Conservation (phyloP, 2,329 filamentous ascomycete genomes). For the Fusarium palustre region DNA sequence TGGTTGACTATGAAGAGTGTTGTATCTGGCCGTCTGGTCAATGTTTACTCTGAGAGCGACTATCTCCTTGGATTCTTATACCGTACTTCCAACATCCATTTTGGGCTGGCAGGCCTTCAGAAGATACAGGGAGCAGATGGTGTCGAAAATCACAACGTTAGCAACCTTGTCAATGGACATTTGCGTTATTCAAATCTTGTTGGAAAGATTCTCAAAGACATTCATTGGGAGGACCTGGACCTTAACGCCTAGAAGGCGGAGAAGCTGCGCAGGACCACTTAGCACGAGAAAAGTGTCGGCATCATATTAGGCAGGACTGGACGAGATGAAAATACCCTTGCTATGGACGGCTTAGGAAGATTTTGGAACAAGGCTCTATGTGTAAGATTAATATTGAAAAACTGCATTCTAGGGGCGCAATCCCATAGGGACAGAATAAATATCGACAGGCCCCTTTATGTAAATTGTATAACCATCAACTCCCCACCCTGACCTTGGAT, state of each 20-base stretch:
- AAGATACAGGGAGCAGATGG: conserved; percentile 73
- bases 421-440: conserved; percentile 21
- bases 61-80: conserved; percentile 91
- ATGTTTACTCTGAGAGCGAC: conserved; percentile 89
- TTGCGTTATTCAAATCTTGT: conserved; percentile 76
- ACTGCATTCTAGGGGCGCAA: conserved; percentile 28
- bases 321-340: conserved; percentile 17
- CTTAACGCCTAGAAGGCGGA: conserved; percentile 46
- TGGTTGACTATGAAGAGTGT: conserved; percentile 85
- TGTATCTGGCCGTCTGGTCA: conserved; percentile 86
- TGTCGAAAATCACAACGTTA: conserved; percentile 76
- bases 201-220: conserved; percentile 72
- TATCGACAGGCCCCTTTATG: conserved; percentile 30
- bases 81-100: conserved; percentile 82
- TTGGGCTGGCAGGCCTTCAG: conserved; percentile 87
- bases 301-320: conserved; percentile 28
- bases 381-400: conserved; percentile 39
- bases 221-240: conserved; percentile 76
- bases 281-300: conserved; percentile 35
- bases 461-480: conserved; percentile 9
- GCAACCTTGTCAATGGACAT: conserved; percentile 74
- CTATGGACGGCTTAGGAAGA: conserved; percentile 7
- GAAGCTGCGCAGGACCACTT: conserved; percentile 36
- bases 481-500: conserved; percentile 4
- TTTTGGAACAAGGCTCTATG: conserved; percentile 22